phyloP scores from a whole-genome alignment of 495 filamentous ascomycete species.

The Aspergillus heteromorphus region DNA sequence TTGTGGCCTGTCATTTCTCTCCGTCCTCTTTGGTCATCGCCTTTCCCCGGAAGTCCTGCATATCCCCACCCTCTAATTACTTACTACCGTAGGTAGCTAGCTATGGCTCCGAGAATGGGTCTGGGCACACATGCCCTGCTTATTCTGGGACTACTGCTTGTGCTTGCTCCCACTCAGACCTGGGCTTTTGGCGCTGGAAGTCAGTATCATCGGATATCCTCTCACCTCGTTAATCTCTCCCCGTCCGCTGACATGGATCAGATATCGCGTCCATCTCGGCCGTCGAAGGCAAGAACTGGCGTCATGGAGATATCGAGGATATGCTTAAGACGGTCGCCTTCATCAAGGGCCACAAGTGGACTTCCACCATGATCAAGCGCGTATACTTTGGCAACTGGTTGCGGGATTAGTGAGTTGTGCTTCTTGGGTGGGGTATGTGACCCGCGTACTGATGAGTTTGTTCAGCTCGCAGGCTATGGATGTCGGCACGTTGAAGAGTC shows the following conservation, averaged over 20 bases:
- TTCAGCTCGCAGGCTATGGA: slow-evolving; percentile 82
- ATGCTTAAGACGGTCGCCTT: slow-evolving; percentile 85
- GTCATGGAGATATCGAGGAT: slow-evolving; percentile 97
- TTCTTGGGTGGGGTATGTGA: not conserved
- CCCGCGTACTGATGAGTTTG: slow-evolving; percentile 2
- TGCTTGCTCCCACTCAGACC: slow-evolving; percentile 40
- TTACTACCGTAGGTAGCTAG: too few relatives aligned
- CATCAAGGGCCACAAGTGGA: slow-evolving; percentile 91
- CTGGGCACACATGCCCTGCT: slow-evolving; percentile 33
- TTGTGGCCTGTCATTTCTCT: slow-evolving; percentile 1
- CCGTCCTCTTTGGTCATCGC: slow-evolving; percentile 1
- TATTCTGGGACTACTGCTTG: slow-evolving; percentile 58
- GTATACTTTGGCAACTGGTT: slow-evolving; percentile 79
- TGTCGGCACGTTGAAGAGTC: slow-evolving; percentile 81
- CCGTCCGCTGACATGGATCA: slow-evolving; percentile 12
- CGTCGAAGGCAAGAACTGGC: slow-evolving; percentile 93
- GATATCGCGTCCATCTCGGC: slow-evolving; percentile 89
- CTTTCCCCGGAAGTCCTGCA: not conserved
- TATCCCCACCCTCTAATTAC: too few relatives aligned
- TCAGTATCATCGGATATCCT: slow-evolving; percentile 16
- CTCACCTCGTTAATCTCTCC: not conserved
- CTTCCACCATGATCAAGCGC: slow-evolving; percentile 77
- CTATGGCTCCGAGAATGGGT: slow-evolving; percentile 26
- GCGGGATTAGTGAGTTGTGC: slow-evolving; percentile 38
- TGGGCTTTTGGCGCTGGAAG: slow-evolving; percentile 88